Evolutionary conservation across 139 green algal genomes (phyloP).

Genomic region (Parachlorella kessleri): DNA sequence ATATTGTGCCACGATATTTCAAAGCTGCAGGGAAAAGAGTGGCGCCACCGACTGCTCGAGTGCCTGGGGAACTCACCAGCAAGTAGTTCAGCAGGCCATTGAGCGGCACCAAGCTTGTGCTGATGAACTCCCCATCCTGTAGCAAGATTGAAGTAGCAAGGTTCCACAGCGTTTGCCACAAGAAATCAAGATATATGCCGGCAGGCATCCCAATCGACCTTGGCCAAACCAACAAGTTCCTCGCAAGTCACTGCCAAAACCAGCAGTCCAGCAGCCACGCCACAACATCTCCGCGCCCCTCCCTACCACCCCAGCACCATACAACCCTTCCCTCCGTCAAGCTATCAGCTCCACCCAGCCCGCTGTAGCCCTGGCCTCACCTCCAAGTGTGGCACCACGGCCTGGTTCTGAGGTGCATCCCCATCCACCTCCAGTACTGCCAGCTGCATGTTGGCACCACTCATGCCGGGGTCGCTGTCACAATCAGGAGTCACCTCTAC

Average conservation of each 20-base stretch:
- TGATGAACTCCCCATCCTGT: constrained; percentile 65
- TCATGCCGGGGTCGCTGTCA: constrained; percentile 61
- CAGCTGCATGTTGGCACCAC: constrained; percentile 57
- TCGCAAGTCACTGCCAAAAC: too few relatives aligned
- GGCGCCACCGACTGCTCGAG: too few relatives aligned
- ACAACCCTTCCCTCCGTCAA: too few relatives aligned
- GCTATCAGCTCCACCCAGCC: too few relatives aligned
- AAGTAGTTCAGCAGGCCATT: constrained; percentile 42
- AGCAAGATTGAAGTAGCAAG: not conserved
- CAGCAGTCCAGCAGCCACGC: too few relatives aligned
- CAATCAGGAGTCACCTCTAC: constrained; percentile 32
- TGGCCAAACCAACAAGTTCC: too few relatives aligned
- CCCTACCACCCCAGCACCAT: too few relatives aligned
- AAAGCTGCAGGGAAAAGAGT: not conserved
- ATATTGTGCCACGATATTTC: too few relatives aligned
- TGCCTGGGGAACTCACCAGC: not conserved
- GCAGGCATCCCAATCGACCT: not conserved
- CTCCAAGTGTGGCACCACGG: constrained; percentile 51
- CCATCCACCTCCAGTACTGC: constrained; percentile 56
- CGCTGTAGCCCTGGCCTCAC: constrained; percentile 6
- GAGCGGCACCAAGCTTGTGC: constrained; percentile 48
- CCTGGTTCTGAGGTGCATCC: constrained; percentile 53
- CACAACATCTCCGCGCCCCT: too few relatives aligned
- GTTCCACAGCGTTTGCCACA: too few relatives aligned
- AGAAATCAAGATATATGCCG: not conserved